Evolutionary conservation across 176 grass and related monocot species (phyloP).

Genomic region (Bromus sterilis): DNA sequence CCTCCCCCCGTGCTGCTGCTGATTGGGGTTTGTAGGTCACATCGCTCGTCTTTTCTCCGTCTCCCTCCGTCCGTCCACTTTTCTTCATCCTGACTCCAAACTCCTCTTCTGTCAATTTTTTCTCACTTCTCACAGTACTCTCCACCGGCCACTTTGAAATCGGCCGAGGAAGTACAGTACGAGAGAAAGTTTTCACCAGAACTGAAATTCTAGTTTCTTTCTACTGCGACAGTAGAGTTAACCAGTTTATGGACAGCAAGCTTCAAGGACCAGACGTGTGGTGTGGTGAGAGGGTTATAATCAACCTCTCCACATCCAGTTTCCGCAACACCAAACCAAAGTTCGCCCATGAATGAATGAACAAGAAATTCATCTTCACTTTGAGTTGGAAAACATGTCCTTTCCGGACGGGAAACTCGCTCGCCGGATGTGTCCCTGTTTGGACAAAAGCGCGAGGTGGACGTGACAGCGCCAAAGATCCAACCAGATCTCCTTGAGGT

Average conservation of each 20-base stretch:
- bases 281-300: neutral
- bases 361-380: neutral
- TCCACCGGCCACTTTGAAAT: no score
- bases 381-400: neutral
- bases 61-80: neutral
- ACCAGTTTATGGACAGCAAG: neutral
- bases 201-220: neutral
- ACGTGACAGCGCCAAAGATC: constrained; percentile 32
- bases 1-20: neutral
- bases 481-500: neutral
- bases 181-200: no score
- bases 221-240: neutral
- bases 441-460: constrained; percentile 19
- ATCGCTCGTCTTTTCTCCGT: neutral
- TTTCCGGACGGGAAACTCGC: neutral
- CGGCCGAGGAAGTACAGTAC: no score
- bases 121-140: neutral
- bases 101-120: neutral
- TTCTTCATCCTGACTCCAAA: neutral
- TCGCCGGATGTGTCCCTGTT: neutral
- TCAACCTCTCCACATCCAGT: neutral
- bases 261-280: neutral
- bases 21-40: constrained; percentile 20
- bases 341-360: neutral
- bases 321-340: neutral